These are phyloP conservation scores for Pythium guiyangense DNA, from an alignment of 352 stramenopile genomes.

Conservation along the genomic window DNA sequence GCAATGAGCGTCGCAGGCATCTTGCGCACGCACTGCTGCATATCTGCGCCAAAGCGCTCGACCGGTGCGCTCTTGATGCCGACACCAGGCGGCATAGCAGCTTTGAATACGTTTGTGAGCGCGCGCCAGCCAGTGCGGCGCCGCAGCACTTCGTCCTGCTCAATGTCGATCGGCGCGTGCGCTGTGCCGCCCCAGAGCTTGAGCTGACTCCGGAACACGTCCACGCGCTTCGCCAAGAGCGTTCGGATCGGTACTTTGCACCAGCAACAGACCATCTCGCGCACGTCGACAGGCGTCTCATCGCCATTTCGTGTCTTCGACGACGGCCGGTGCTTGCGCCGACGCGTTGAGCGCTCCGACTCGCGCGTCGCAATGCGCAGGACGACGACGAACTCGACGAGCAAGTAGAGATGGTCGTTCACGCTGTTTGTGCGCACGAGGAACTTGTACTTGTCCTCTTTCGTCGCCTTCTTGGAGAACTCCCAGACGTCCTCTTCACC, in stretches of 20 bases:
- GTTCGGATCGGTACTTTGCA: slow-evolving; percentile 64
- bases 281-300: slow-evolving; percentile 14
- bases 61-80: slow-evolving; percentile 68
- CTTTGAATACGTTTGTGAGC: slow-evolving; percentile 62
- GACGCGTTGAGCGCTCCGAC: slow-evolving; percentile 2
- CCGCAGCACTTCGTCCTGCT: slow-evolving; percentile 66
- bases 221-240: slow-evolving; percentile 39
- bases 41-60: slow-evolving; percentile 35
- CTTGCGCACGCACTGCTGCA: slow-evolving; percentile 44
- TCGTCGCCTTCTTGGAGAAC: slow-evolving; percentile 72
- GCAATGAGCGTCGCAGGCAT: slow-evolving; percentile 68
- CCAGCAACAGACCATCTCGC: slow-evolving; percentile 79
- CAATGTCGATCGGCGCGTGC: slow-evolving; percentile 58
- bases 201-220: slow-evolving; percentile 44
- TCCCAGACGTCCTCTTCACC: slow-evolving; percentile 78
- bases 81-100: slow-evolving; percentile 42
- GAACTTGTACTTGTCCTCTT: slow-evolving; percentile 82
- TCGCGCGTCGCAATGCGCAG: slow-evolving; percentile 28
- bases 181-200: slow-evolving; percentile 67
- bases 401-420: slow-evolving; percentile 60
- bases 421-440: slow-evolving; percentile 65
- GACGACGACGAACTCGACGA: slow-evolving; percentile 76
- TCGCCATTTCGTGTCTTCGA: neutral
- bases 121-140: slow-evolving; percentile 68
- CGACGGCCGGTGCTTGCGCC: slow-evolving; percentile 4